Evolutionary conservation across 2,329 filamentous ascomycete species (phyloP), one percentile per base, ranked within the genome.

Genomic region (Aspergillus terreus): DNA sequence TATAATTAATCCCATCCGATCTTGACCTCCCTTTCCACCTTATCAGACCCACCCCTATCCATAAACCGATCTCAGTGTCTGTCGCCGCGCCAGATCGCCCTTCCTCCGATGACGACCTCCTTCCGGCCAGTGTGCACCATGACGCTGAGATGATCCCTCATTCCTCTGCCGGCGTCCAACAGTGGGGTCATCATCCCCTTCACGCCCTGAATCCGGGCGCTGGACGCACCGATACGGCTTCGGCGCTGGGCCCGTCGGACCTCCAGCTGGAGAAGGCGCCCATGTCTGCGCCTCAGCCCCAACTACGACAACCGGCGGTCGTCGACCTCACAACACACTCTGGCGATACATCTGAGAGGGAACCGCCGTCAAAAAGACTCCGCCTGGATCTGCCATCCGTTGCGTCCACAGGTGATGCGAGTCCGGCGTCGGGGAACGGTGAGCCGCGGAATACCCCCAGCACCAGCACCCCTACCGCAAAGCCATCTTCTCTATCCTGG

Each of bases 71-170:
- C 33, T 42, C 27, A 30, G 27, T 30, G 27, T n/a, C 44, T 38
- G 27, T 45, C 21, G 17, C 46, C 49, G 33, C 46, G 38, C 46
- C 49, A 30, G 33, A 47, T 48, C 43, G 25, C 48, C 40, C 30
- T 35, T 46, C 38, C 51, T 56, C 55, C 52, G 40, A 66, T 65
- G 60, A 63, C 54, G 59, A 55, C 49, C 54, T 57, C 57, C 48
- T 49, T 50, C 44, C 51, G 53, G 55, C 56, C 56, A 53, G 58
- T 48, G 61, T 60, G 67, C 65, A 68, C 59, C 62, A 73, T 73
- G 67, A 65, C 50, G 61, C 63, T 64, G 65, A 66, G 61, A 73
- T 74, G 71, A 73, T 71, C 57, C 67, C 70, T 53, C 65, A 71
- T 66, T 61, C 71, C 56, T 71, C 69, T 54, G 66, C 66, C 59